Evolutionary conservation across 2,329 filamentous ascomycete species (phyloP), one percentile per base, ranked within the genome.

Genomic region (Aureobasidium sp.): DNA sequence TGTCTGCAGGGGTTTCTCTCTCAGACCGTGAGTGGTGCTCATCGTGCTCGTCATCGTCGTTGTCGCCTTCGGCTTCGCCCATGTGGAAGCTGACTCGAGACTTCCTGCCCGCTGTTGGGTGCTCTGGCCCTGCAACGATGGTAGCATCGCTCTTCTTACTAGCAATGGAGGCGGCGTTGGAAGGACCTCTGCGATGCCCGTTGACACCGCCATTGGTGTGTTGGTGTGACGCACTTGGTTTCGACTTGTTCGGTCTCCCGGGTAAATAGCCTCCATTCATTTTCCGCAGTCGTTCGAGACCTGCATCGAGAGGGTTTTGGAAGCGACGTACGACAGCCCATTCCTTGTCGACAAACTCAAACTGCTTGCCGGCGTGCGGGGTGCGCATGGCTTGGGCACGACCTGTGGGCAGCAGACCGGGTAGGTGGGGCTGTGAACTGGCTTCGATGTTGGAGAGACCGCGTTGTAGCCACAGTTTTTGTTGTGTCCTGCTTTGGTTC

Each of bases 401-500:
- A 42, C 70, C 70, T 13, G 71, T 67, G 33, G 71, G 71, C 6
- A 75, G 65, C 15, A 74, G 70, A 13, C 71, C 72, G 54, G 69
- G 76, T 63, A 74, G 65, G 65, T 74, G 69, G 61, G 85, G 81
- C 31, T 81, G 75, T 0, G 84, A 84, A 31, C 27, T 62, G 13
- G 58, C 59, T 65, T 90, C 87, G 50, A 90, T 85, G 64, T 82
- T 83, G 3, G 86, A 89, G 68, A 85, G 88, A 31, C 86, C 87
- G 38, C 87, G 81, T 68, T 90, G 86, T 1, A 90, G 78, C 73
- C 89, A 86, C 15, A 90, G 77, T 67, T 90, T 90, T 70, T 90
- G 86, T 72, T 90, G 86, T 1, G 86, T 89, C 15, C 87, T 80
- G 58, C 85, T 88, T 67, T 77, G 64, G 65, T 73, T 64, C 35